These are phyloP conservation scores for Paramarasmius palmivorus DNA, from an alignment of 1,284 basidiomycete genomes.

Conservation along the genomic window DNA sequence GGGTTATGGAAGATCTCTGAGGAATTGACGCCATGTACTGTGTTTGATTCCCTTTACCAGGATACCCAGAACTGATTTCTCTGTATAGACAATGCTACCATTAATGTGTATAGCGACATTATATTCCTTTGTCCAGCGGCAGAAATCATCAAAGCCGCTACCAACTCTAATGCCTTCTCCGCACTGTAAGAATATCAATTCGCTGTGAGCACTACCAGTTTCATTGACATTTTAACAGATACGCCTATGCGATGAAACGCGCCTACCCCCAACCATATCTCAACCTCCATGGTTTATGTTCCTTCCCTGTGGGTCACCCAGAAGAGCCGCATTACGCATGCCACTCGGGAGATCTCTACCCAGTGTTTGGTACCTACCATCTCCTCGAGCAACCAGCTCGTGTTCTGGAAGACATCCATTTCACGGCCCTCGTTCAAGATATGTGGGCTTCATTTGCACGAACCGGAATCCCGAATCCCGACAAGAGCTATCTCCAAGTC, in stretches of 20 bases:
- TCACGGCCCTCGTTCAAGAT: constrained; percentile 25
- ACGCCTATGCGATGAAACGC: constrained; percentile 13
- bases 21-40: background rate
- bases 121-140: constrained; percentile 12
- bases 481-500: constrained; percentile 32
- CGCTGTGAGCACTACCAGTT: background rate
- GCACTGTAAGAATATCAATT: constrained; percentile 8
- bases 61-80: too few species aligned
- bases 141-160: constrained; percentile 9
- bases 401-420: constrained; percentile 5
- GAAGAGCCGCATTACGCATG: constrained; percentile 13
- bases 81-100: constrained; percentile 13
- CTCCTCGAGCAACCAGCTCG: constrained; percentile 10
- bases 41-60: too few species aligned
- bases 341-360: constrained; percentile 15
- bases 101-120: constrained; percentile 6
- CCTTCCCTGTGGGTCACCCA: constrained; percentile 14
- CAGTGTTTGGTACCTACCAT: constrained; percentile 16
- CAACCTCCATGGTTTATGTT: constrained; percentile 12
- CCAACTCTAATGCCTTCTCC: constrained; percentile 10
- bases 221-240: background rate
- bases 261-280: constrained; percentile 10
- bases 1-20: constrained; percentile 18
- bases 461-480: constrained; percentile 41
- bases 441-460: constrained; percentile 40